phyloP scores from a whole-genome alignment of 2,329 filamentous ascomycete genomes.

The Aspergillus cejpii region DNA sequence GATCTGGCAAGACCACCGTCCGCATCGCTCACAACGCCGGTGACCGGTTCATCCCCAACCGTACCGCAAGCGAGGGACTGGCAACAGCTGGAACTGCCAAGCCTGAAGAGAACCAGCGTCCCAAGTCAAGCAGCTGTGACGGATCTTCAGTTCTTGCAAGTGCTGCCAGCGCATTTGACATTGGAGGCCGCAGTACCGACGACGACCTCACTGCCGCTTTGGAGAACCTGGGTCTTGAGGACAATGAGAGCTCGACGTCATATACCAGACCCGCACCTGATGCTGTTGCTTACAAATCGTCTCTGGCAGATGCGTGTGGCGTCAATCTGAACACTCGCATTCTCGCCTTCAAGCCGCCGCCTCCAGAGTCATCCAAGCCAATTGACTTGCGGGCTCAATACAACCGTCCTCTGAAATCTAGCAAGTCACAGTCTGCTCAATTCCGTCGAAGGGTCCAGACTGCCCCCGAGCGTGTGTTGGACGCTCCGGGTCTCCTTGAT shows the following conservation, averaged over 20 bases:
- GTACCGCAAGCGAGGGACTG: conserved; percentile 80
- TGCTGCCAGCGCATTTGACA: conserved; percentile 61
- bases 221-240: conserved; percentile 70
- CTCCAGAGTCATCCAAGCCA: conserved; percentile 96
- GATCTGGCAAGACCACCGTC: conserved; percentile 64
- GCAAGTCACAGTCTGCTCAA: conserved; percentile 68
- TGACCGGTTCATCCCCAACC: conserved; percentile 95
- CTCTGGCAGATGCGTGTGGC: conserved; percentile 81
- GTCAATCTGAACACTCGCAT: conserved; percentile 92
- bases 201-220: conserved; percentile 75
- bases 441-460: conserved; percentile 88
- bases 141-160: conserved; percentile 70
- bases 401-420: conserved; percentile 85
- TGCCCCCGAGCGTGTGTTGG: conserved; percentile 89
- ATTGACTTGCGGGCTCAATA: conserved; percentile 97
- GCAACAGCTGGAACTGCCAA: conserved; percentile 75
- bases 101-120: conserved; percentile 68
- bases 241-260: conserved; percentile 58
- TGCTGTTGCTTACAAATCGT: conserved; percentile 84
- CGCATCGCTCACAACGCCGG: conserved; percentile 62
- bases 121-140: conserved; percentile 64
- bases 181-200: conserved; percentile 54
- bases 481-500: conserved; percentile 90
- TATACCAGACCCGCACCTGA: conserved; percentile 79
- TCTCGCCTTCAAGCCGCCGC: conserved; percentile 93